Percentiles rank a stretch among this genome's conserved stretches.
Evolutionary conservation across 805 yeast genomes (phyloP).

Genomic region (Lachancea dasiensis): DNA sequence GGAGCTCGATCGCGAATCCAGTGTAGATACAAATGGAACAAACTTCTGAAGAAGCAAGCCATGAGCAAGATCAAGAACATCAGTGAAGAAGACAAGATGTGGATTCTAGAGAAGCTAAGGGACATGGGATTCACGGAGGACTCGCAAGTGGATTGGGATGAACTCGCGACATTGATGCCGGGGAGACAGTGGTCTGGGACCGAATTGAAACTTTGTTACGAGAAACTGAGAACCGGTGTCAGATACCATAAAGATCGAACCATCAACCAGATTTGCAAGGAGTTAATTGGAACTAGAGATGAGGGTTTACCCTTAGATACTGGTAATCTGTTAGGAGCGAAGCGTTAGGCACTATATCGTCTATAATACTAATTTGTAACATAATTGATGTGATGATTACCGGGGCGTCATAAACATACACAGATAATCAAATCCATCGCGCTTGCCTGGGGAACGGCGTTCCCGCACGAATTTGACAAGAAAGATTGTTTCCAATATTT

Average conservation of each 20-base stretch:
- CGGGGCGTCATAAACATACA: too few relatives aligned
- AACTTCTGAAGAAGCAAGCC: constrained; percentile 58
- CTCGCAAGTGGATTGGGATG: constrained; percentile 49
- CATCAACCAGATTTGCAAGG: constrained; percentile 33
- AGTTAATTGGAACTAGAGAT: constrained; percentile 21
- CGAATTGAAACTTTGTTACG: constrained; percentile 59
- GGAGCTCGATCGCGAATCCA: constrained; percentile 88
- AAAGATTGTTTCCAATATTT: constrained; percentile 13
- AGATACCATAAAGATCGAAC: constrained; percentile 42
- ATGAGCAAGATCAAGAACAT: constrained; percentile 39
- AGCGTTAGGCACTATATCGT: constrained; percentile 9
- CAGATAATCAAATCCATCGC: too few relatives aligned
- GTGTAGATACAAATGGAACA: constrained; percentile 94
- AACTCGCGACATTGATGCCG: constrained; percentile 42
- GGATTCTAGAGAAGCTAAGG: constrained; percentile 44
- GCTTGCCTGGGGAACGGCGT: too few relatives aligned
- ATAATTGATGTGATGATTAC: too few relatives aligned
- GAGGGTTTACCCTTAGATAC: constrained; percentile 16
- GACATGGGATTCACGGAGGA: constrained; percentile 39
- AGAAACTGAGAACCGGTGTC: constrained; percentile 47
- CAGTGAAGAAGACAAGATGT: constrained; percentile 41
- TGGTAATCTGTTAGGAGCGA: constrained; percentile 9
- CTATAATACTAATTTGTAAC: too few relatives aligned
- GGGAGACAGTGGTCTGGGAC: constrained; percentile 48
- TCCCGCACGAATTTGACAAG: constrained; percentile 1